A percentile compares a stretch with the other conserved stretches of the same genome.
phyloP scores from a whole-genome alignment of 768 basidiomycete species.

The Cystobasidium onofrii region DNA sequence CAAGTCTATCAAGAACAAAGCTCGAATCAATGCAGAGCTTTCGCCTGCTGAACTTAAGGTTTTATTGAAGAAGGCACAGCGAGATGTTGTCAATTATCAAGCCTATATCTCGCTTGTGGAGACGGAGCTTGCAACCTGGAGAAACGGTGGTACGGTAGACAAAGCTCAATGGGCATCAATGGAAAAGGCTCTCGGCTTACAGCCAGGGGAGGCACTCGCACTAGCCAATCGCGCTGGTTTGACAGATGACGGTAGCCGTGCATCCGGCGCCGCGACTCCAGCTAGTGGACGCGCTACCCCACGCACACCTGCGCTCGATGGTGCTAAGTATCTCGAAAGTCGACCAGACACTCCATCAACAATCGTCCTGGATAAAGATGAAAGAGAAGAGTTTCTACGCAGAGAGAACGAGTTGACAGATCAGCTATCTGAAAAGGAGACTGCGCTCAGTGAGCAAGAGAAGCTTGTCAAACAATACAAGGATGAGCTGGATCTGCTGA shows the following conservation, averaged over 20 bases:
- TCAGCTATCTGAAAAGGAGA: conserved; percentile 80
- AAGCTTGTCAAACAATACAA: conserved; percentile 78
- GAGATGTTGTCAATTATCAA: conserved; percentile 71
- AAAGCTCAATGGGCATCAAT: conserved; percentile 69
- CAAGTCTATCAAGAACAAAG: conserved; percentile 99
- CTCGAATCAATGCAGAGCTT: conserved; percentile 94
- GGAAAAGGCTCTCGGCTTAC: conserved; percentile 53
- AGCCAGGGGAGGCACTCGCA: conserved; percentile 43
- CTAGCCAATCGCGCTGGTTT: conserved; percentile 46
- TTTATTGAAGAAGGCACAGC: conserved; percentile 76
- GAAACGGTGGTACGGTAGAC: conserved; percentile 74
- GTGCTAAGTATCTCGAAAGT: conserved; percentile 61
- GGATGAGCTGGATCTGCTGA: conserved; percentile 80
- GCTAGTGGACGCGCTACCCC: conserved; percentile 51
- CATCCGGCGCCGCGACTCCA: conserved; percentile 61
- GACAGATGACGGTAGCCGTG: conserved; percentile 52
- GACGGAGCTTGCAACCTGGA: conserved; percentile 82
- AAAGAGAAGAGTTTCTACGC: conserved; percentile 90
- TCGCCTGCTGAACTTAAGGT: conserved; percentile 92
- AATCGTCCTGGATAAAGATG: conserved; percentile 82
- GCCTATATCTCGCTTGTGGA: conserved; percentile 82
- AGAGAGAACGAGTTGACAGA: conserved; percentile 96
- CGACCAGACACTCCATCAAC: conserved; percentile 88
- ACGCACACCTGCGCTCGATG: conserved; percentile 63
- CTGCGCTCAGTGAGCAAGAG: conserved; percentile 65